A percentile compares a stretch with the other conserved stretches of the same genome.
Conservation (phyloP, 2,329 filamentous ascomycete species). For the Epicoccum sorghinum region DNA sequence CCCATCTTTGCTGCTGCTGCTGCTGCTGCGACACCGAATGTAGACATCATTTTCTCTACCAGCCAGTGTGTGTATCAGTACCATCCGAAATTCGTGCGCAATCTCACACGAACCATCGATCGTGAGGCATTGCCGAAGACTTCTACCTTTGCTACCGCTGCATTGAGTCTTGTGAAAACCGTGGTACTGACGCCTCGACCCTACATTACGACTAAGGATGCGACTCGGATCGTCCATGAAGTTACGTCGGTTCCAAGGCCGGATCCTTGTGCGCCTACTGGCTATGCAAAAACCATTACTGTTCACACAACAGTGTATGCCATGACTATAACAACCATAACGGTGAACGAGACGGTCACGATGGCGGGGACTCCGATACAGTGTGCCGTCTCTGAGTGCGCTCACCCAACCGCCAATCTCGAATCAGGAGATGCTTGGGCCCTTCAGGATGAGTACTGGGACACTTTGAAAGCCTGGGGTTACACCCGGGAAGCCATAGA, state of each 20-base stretch:
- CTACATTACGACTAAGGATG: background rate
- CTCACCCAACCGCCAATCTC: too few species aligned
- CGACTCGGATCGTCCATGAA: background rate
- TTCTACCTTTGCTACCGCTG: background rate
- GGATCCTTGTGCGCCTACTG: background rate
- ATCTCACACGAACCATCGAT: background rate
- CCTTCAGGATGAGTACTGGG: constrained; percentile 3
- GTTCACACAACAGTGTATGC: background rate
- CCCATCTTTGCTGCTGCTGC: too few species aligned
- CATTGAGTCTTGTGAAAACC: background rate
- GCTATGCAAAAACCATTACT: background rate
- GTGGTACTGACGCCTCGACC: background rate
- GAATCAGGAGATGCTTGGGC: background rate
- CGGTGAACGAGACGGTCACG: background rate
- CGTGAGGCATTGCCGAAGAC: background rate
- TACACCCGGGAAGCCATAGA: background rate
- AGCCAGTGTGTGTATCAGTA: too few species aligned
- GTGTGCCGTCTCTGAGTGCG: background rate
- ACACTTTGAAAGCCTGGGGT: background rate
- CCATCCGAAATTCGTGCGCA: background rate
- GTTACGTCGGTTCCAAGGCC: background rate
- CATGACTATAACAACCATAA: background rate
- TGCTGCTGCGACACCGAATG: too few species aligned
- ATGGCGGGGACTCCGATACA: background rate
- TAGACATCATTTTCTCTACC: too few species aligned